Base-by-base conservation (phyloP, 1,284 basidiomycete species). In the Trametes polyzona region DNA sequence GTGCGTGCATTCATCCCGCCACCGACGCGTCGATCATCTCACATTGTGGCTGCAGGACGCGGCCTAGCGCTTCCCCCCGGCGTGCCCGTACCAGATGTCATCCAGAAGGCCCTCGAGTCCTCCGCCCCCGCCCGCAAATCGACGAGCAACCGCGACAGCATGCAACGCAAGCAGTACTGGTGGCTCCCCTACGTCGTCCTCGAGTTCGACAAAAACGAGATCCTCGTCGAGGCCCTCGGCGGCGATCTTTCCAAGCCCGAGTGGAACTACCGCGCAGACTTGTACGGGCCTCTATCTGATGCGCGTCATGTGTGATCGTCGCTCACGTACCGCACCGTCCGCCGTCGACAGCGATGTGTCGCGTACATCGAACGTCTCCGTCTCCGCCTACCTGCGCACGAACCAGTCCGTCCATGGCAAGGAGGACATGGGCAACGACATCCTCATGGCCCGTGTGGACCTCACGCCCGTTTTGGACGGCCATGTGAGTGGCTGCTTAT, bases 161-260 rank as follows among this genome's bases (percentile, higher is more conserved):
- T 96, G 73, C 93, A 96, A 71, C 83, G 95, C 65, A 92, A 89
- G 72, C 92, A 94, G 60, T 87, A 86, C 71, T 97, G 95, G 95
- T 98, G 94, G 93, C 81, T 99, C 30, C 96, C 96, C 21, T 99
- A 98, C 69, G 89, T 97, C 71, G 95, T 97, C 36, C 86, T 98
- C 63, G 96, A 98, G 75, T 99, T 98, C 78, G 96, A 99, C 82
- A 98, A 98, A 86, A 99, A 99, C 76, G 96, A 99, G 75, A 90
- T 99, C 63, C 78, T 99, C 65, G 91, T 98, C 62, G 96, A 98
- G 77, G 95, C 96, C 7, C 83, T 98, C 63, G 95, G 93, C 5
- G 96, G 96, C 32, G 94, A 98, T 72, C 80, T 90, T 37, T 70
- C 82, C 12, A 84, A 78, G 67, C 96, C 96, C 1, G 84, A 93